Base-by-base conservation (phyloP, 768 basidiomycete species). In the Rhodotorula kratochvilovae region DNA sequence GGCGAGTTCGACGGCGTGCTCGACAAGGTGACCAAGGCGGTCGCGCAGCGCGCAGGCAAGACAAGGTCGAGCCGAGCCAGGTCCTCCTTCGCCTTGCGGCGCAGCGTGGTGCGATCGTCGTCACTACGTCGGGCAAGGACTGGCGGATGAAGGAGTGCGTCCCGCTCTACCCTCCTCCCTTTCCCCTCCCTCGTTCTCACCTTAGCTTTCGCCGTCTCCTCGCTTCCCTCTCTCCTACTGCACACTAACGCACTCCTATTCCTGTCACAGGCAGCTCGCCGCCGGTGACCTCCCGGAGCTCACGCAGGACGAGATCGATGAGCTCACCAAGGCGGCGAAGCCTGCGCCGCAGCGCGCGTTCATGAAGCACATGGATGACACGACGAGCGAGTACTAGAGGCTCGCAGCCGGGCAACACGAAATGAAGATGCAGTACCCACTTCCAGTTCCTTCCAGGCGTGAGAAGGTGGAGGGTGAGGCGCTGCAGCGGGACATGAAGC, bases 361-460 rank as follows among this genome's bases (percentile, higher is more conserved):
- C 60, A 75, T 75, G 74, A 57, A 70, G 64, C 74, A 75, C 64
- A 74, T 74, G 73, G 67, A 66, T 55, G 56, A 63, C 43, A 35
- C 54, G 21, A 39, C 67, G 15, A 69, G 62, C 25, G 70, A 71
- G 46, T 71, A 67, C 57, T 71, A 45, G 54, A 39, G 39, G 13
- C 45, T 5, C 17, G 25, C 27, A 36, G 36, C 39, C 39, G 39
- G 6, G 39, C 39, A 39, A 39, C n/a, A n/a, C n/a, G n/a, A 39
- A 39, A 39, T 13, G 13, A 39, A 39, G 39, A 7, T 39, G 39
- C 39, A 7, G 39, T 39, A 13, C 39, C 39, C 39, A 13, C 39
- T n/a, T n/a, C n/a, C n/a, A n/a, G n/a, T n/a, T n/a, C n/a, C n/a
- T n/a, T n/a, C n/a, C n/a, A n/a, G n/a, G n/a, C n/a, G n/a, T n/a